Evolutionary conservation across 31 red algal species (phyloP), one percentile per base, ranked within the genome.

Genomic region (Bonnemaisonia californica): DNA sequence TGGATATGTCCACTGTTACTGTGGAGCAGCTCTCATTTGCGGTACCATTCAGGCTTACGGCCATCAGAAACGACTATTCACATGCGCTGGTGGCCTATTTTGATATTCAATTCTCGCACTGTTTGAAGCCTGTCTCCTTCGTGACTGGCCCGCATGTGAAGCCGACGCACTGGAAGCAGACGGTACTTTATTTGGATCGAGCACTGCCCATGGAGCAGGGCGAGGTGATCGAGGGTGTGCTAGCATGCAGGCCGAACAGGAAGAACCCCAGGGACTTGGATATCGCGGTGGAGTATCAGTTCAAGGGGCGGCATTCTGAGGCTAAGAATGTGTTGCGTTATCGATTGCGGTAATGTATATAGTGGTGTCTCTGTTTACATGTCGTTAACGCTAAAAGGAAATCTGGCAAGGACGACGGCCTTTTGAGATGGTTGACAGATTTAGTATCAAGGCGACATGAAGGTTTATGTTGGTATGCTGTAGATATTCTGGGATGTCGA

Each of bases 81-180:
- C 95, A 98, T 76, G 95, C 95, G 12, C 56, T 98, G 41, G 91
- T 98, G 5, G 82, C 88, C 18, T 94, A 87, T 76, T 98, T 98
- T 91, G 95, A 98, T 57, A 74, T 98, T 59, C 34, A 82, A 54
- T 98, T 98, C 68, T 80, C 87, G 2, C 72, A 88, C 48, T 91
- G 95, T 74, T 77, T 91, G 40, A 83, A 80, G 47, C 94, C 94
- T 54, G 76, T 96, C 16, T 82, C 74, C 31, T 91, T 98, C 37
- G 81, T 83, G 1, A 98, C 95, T 16, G 95, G 91, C n/a, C 95
- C 95, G 35, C 71, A 87, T 45, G 57, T 86, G 28, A 74, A 79
- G 21, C 71, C 81, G 7, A 98, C 91, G n/a, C 95, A 98, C 68
- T 98, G 91, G 91, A 98, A 98, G 86, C 95, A 97, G 69, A 93